These are phyloP conservation scores for Tylopilus plumbeoviolaceoides DNA, from an alignment of 768 basidiomycete species.

Conservation along the genomic window DNA sequence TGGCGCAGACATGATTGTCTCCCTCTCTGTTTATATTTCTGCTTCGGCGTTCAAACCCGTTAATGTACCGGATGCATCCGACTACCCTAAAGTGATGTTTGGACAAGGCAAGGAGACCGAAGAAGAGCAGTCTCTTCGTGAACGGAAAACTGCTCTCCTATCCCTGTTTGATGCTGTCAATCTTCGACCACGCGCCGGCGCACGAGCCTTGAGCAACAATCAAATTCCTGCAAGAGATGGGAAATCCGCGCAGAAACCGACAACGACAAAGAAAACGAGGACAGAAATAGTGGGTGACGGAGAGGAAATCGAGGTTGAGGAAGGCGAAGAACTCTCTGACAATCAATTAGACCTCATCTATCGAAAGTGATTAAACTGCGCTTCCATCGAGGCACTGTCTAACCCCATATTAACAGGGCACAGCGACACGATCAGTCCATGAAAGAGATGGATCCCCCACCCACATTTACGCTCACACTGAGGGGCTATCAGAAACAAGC, in stretches of 20 bases:
- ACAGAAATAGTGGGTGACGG: conserved; percentile 76
- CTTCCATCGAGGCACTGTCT: conserved; percentile 1
- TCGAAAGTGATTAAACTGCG: conserved; percentile 51
- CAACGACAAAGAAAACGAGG: conserved; percentile 38
- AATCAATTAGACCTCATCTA: conserved; percentile 83
- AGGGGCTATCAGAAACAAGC: conserved; percentile 95
- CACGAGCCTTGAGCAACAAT: conserved; percentile 28
- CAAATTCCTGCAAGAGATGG: conserved; percentile 30
- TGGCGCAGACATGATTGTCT: conserved; percentile 74
- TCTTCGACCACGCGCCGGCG: conserved; percentile 58
- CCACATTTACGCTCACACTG: conserved; percentile 70
- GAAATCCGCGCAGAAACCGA: conserved; percentile 34
- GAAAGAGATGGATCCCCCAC: conserved; percentile 76
- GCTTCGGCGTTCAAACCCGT: conserved; percentile 59
- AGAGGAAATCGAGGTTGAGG: conserved; percentile 81
- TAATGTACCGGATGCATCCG: conserved; percentile 31
- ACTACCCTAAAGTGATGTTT: conserved; percentile 42
- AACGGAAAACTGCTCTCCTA: conserved; percentile 72
- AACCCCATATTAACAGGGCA: conserved; percentile 49
- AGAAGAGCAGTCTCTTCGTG: conserved; percentile 73
- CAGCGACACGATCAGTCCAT: conserved; percentile 75
- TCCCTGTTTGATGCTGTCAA: conserved; percentile 70
- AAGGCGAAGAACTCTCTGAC: conserved; percentile 76
- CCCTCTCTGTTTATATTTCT: conserved; percentile 68
- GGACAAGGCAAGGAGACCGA: conserved; percentile 77